Evolutionary conservation across 1,284 basidiomycete species (phyloP).

Genomic region (Somion occarium): DNA sequence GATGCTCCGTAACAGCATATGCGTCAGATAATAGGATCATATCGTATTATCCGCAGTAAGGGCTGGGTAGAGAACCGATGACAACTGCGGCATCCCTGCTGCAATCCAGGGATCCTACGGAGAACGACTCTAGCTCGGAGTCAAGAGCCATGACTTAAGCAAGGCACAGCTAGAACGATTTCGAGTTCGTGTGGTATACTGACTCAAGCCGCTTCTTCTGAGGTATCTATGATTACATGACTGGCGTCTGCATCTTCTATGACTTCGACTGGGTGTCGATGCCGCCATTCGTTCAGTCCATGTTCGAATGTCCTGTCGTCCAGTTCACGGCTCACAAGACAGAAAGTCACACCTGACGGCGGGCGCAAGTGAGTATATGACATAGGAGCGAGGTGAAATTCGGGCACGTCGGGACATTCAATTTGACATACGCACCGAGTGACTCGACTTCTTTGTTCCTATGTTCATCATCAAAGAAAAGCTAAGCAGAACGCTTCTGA

Average conservation of each 20-base stretch:
- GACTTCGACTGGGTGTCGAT: slow-evolving; percentile 32
- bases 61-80: no score
- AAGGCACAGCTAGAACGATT: background rate
- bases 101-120: no score
- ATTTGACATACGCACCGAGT: slow-evolving; percentile 48
- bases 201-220: background rate
- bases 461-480: slow-evolving; percentile 83
- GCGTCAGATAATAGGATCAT: no score
- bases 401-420: slow-evolving; percentile 8
- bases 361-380: slow-evolving; percentile 1
- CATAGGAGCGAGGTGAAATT: background rate
- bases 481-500: slow-evolving; percentile 41
- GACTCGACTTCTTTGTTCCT: slow-evolving; percentile 75
- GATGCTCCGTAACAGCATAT: no score
- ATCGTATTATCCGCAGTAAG: no score
- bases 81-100: no score
- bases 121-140: no score
- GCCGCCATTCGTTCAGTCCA: slow-evolving; percentile 62
- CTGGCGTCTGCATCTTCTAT: slow-evolving; percentile 21
- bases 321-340: slow-evolving; percentile 49
- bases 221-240: background rate
- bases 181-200: background rate
- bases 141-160: no score
- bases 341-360: slow-evolving; percentile 67
- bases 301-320: slow-evolving; percentile 51